phyloP scores from a whole-genome alignment of 2,329 filamentous ascomycete genomes.

The Cladophialophora immunda region DNA sequence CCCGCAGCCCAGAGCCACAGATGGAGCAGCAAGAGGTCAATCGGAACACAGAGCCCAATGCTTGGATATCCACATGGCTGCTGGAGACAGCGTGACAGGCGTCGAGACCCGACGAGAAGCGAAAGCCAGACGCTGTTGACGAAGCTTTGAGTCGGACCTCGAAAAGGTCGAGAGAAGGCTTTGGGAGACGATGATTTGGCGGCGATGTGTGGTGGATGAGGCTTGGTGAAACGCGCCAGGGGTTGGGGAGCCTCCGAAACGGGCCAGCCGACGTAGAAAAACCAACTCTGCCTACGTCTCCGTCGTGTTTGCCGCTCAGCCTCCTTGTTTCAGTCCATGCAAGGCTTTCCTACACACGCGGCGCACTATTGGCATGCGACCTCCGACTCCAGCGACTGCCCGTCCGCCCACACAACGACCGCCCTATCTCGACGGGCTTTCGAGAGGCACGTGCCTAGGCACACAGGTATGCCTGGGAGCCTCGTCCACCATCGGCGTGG shows the following conservation, averaged over 20 bases:
- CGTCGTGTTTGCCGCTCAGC: conserved; percentile 29
- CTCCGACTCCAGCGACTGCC: background rate
- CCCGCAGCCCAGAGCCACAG: conserved; percentile 10
- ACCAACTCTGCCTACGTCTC: conserved; percentile 9
- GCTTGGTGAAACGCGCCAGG: conserved; percentile 35
- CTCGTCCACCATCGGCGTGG: conserved; percentile 8
- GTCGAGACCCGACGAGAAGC: conserved; percentile 4
- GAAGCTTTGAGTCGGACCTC: conserved; percentile 18
- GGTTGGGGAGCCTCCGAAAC: conserved; percentile 6
- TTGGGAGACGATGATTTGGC: conserved; percentile 32
- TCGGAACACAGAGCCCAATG: conserved; percentile 4
- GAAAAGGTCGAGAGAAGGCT: conserved; percentile 8
- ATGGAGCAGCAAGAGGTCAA: conserved; percentile 7
- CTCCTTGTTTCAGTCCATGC: conserved; percentile 36
- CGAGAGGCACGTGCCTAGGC: conserved; percentile 16
- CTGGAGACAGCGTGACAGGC: conserved; percentile 13
- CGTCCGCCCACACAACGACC: background rate
- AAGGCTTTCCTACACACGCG: conserved; percentile 29
- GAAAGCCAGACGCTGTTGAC: conserved; percentile 28
- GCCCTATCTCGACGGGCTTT: background rate
- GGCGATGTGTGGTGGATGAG: conserved; percentile 18
- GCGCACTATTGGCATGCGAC: conserved; percentile 1
- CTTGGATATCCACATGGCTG: conserved; percentile 23
- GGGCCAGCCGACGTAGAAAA: background rate
- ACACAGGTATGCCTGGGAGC: background rate